Conservation (phyloP, 768 basidiomycete genomes). For the Lactarius sp. region DNA sequence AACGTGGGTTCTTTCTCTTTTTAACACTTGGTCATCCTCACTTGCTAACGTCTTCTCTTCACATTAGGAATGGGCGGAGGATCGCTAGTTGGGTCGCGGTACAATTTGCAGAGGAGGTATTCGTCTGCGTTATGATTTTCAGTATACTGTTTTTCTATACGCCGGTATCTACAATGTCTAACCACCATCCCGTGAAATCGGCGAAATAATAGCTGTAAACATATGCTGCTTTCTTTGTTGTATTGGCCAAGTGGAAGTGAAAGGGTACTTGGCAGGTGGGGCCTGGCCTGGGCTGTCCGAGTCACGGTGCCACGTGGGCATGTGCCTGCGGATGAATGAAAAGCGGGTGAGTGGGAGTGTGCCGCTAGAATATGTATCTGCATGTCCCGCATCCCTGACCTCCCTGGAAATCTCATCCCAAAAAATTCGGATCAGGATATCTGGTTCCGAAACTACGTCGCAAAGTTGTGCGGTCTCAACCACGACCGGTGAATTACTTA, state of each 20-base stretch:
- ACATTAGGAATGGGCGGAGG: conserved; percentile 86
- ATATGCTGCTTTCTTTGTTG: background rate
- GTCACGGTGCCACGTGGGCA: conserved; percentile 7
- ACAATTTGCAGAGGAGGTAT: conserved; percentile 1
- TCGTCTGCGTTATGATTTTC: conserved; percentile 16
- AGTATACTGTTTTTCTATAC: conserved; percentile 21
- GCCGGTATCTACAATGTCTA: conserved; percentile 16
- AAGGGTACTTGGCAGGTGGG: too few relatives aligned
- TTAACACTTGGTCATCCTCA: background rate
- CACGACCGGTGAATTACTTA: conserved; percentile 50
- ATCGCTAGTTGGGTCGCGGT: conserved; percentile 47
- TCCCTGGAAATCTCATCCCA: conserved; percentile 58
- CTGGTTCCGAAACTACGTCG: conserved; percentile 66
- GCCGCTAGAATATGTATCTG: conserved; percentile 6
- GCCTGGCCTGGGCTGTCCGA: too few relatives aligned
- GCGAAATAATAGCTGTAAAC: conserved; percentile 11
- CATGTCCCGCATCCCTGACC: conserved; percentile 48
- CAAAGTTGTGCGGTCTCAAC: conserved; percentile 57
- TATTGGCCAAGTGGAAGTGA: background rate
- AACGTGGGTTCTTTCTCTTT: conserved; percentile 58
- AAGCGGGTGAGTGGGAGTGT: background rate
- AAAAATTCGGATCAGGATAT: conserved; percentile 53
- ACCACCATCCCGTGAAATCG: background rate
- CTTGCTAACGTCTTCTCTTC: conserved; percentile 15
- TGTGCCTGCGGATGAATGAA: background rate